Base-by-base conservation (phyloP, 108 stramenopile genomes). In the Seminavis robusta region DNA sequence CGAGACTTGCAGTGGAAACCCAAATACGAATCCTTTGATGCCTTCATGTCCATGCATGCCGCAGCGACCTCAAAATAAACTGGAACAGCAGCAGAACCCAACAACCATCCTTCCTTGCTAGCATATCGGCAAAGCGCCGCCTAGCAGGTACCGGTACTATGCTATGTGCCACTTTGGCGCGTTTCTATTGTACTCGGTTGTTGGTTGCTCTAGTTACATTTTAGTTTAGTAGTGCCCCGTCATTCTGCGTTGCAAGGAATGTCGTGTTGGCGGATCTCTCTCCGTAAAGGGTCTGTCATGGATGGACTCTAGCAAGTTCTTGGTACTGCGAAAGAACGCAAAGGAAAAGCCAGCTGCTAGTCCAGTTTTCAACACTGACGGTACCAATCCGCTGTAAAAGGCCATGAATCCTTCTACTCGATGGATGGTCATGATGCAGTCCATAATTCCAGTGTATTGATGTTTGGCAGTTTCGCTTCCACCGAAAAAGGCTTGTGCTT, bases 401-500 rank as follows among this genome's bases (percentile, higher is more conserved):
- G 76, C 62, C 27, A 33, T 49, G 1, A 76, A 16, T 3, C 90
- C 92, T 59, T 96, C 95, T 33, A 69, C 60, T 47, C 47, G 59
- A 3, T 58, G 31, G 13, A 94, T 84, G 27, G 70, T 73, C 15
- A 39, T 30, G 23, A 84, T 56, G 45, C 95, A 96, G 56, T 91
- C 80, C 29, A 85, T 31, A 73, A 89, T 83, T 13, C 86, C 80
- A 27, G 66, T 54, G 49, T 85, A 89, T 19, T 48, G 32, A 33
- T 34, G 51, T 16, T 40, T 34, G 15, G 19, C 50, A 30, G 46
- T 56, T 29, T 52, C 38, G 20, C 49, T 37, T 8, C 43, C 10
- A 50, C 74, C 78, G 48, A 64, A 80, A 34, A 81, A 79, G 36
- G 88, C 83, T 63, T 94, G 88, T n/a, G 83, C 86, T 74, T 97